Base-by-base conservation (phyloP, 768 basidiomycete species). In the Pulveroboletus frians region DNA sequence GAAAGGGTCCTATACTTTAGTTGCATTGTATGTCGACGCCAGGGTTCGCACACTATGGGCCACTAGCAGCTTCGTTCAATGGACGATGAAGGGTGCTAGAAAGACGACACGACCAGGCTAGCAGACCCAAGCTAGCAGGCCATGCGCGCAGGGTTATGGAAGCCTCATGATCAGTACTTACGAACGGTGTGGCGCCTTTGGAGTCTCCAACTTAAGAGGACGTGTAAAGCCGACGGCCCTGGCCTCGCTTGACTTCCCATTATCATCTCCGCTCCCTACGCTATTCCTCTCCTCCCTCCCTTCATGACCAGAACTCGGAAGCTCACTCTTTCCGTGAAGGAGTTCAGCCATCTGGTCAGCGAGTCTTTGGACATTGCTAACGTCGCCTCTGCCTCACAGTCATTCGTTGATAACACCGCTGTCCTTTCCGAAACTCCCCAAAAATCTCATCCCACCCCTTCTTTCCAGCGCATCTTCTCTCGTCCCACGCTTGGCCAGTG, bases 321-420 rank as follows among this genome's bases (percentile, higher is more conserved):
- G 45, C 37, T 54, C 48, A 65, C 67, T 20, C 53, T 66, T 47
- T 50, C 65, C 4, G 32, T 69, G 45, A 65, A 49, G 39, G 67
- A 67, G 55, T 69, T 69, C 35, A 69, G 61, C 52, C 66, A 65
- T 50, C 61, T 69, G 57, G 55, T 69, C 51, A 54, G 57, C 58
- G 67, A 67, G 58, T 68, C 67, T 17, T 59, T 65, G 11, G 66
- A 69, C 48, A 32, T 59, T 21, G 39, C 49, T 14, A 39, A 46
- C 30, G 30, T 32, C 42, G 7, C 27, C 49, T 36, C 39, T 21
- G 41, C 49, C 50, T 26, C 57, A 5, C 56, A 56, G 32, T 45
- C 65, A 29, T 10, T 66, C 67, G 9, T 62, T 64, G 48, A 59
- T 26, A 30, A 51, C 21, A 49, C 45, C 26, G 21, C 62, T 42